These are phyloP conservation scores for Triticum urartu DNA, from an alignment of 176 grass and related monocot genomes.

Conservation along the genomic window DNA sequence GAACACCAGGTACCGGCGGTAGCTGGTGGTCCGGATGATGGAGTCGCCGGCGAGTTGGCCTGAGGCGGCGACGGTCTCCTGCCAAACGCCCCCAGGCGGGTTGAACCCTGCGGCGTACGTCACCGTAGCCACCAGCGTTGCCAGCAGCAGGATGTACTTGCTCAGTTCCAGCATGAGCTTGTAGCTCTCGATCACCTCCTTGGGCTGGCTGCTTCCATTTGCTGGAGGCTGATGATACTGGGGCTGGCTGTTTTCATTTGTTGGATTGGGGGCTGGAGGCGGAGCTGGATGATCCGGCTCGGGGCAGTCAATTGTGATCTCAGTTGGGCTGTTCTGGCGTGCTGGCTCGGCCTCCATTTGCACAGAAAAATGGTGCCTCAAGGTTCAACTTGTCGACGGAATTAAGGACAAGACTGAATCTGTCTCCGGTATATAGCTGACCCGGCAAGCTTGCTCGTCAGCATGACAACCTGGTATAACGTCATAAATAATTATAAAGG, in stretches of 20 bases:
- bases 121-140: too few relatives aligned
- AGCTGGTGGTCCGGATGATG: too few relatives aligned
- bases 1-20: too few relatives aligned
- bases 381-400: background rate
- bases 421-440: background rate
- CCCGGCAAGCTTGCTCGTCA: background rate
- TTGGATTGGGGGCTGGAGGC: background rate
- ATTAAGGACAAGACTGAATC: background rate
- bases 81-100: too few relatives aligned
- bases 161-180: background rate
- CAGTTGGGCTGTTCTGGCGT: background rate
- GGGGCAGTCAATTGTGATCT: background rate
- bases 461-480: background rate
- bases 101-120: too few relatives aligned
- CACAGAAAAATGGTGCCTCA: background rate
- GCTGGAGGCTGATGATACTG: background rate
- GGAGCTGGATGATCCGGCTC: background rate
- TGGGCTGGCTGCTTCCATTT: background rate
- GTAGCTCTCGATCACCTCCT: background rate
- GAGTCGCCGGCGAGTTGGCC: too few relatives aligned
- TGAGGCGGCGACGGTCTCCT: too few relatives aligned
- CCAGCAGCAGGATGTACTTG: conserved; percentile 6
- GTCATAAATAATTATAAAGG: background rate
- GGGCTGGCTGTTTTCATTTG: background rate
- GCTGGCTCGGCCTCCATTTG: background rate